phyloP scores from a whole-genome alignment of 2,329 filamentous ascomycete species.

The Claviceps arundinis region DNA sequence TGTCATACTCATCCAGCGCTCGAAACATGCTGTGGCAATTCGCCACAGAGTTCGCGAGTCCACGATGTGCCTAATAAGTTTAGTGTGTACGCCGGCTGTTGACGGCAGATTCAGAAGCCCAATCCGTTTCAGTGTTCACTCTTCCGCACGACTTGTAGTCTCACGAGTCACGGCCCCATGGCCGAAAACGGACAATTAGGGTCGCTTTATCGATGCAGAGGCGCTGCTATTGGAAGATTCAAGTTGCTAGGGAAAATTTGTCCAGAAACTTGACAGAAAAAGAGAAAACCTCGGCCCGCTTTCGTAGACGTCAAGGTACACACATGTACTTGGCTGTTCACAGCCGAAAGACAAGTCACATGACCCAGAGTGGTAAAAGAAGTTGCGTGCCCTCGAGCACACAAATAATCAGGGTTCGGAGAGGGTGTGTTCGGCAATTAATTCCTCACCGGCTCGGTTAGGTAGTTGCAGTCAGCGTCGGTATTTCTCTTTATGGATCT shows the following conservation, averaged over 20 bases:
- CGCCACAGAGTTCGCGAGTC: too few species aligned
- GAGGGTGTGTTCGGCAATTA: not conserved
- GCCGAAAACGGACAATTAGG: not conserved
- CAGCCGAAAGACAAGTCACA: not conserved
- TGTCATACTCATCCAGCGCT: too few species aligned
- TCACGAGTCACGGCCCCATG: not conserved
- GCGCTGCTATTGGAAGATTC: too few species aligned
- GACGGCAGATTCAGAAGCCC: too few species aligned
- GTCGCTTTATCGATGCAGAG: too few species aligned
- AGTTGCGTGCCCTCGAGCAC: not conserved
- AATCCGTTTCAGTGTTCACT: too few species aligned
- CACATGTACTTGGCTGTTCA: too few species aligned
- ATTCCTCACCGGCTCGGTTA: not conserved
- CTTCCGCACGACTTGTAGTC: too few species aligned
- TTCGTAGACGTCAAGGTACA: conserved; percentile 1
- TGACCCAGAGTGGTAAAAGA: not conserved
- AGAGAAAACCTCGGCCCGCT: not conserved
- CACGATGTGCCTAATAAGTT: too few species aligned
- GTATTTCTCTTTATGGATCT: not conserved
- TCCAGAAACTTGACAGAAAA: not conserved
- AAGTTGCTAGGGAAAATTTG: too few species aligned
- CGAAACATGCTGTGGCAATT: too few species aligned
- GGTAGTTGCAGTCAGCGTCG: not conserved
- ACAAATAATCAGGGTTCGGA: not conserved
- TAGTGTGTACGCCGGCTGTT: too few species aligned